Base-by-base conservation (phyloP, 805 yeast species). In the Nakazawaea wyomingensis region DNA sequence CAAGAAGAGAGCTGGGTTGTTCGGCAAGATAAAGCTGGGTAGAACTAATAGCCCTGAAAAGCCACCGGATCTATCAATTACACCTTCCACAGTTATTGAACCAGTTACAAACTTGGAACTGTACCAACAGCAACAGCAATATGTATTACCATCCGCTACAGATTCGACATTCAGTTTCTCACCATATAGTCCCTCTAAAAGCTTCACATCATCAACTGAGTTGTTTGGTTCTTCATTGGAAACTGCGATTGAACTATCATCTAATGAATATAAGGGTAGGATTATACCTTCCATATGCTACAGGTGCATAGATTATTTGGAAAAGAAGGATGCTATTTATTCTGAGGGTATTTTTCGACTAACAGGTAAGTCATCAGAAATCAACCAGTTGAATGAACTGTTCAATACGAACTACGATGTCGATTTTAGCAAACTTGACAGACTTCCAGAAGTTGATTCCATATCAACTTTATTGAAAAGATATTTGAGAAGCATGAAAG, bases 261-360 rank as follows among this genome's bases (percentile, higher is more conserved):
- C 74, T 4, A 71, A 70, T 39, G 59, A 62, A 49, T 72, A 53
- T 57, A 65, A 45, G 71, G 69, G 66, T 27, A 60, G 59, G 6
- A 62, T 67, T 13, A 70, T 84, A 16, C 97, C 99, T 1, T 78
- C 89, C 32, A 80, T 91, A 6, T 76, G 87, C 14, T 84, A 66
- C 53, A 65, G 95, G 47, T 88, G 96, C 55, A 55, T 90, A 27
- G 83, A 78, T 44, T 85, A 73, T 50, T 67, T 91, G 39, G 71
- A 72, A 39, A 71, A 68, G 30, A 74, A 80, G 20, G 78, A 82
- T 18, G 96, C 95, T 0, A 68, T 82, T n/a, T 75, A 75, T 48
- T 93, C 87, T 59, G 96, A 89, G 55, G 99, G 99, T 9, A 76
- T 91, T 3, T 93, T 93, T 66, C 71, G 99, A 48, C 66, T 89